Evolutionary conservation across 371 early-diverging fungal species (phyloP).

Genomic region (Dichotomocladium elegans): DNA sequence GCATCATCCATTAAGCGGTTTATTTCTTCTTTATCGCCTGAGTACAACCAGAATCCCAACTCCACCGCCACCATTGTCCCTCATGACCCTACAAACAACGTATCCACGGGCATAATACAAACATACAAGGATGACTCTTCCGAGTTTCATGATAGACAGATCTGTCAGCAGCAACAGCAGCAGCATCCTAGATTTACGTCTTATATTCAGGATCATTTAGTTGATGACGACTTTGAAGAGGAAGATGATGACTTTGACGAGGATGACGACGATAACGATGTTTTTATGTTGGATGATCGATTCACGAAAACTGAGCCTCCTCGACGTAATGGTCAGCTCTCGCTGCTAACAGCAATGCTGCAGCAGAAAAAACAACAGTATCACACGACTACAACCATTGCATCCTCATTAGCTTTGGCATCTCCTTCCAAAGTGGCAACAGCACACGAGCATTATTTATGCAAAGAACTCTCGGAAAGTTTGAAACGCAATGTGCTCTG

Average conservation of each 20-base stretch:
- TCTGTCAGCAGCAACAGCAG: conserved; percentile 1
- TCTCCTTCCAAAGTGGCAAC: background rate
- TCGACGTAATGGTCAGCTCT: conserved; percentile 9
- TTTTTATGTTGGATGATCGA: too few relatives aligned
- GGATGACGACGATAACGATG: conserved; percentile 11
- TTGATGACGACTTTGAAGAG: conserved; percentile 10
- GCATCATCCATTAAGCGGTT: conserved; percentile 12
- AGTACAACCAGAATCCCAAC: conserved; percentile 12
- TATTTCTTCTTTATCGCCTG: conserved; percentile 20
- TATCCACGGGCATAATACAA: background rate
- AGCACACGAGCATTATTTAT: conserved; percentile 9
- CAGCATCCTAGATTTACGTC: background rate
- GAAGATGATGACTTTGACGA: conserved; percentile 12
- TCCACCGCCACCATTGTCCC: conserved; percentile 1
- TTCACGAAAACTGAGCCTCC: conserved; percentile 17
- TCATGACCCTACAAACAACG: background rate
- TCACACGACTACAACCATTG: background rate
- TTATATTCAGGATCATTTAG: conserved; percentile 3
- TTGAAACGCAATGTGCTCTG: conserved; percentile 20
- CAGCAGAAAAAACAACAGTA: conserved; percentile 5
- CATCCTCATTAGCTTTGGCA: background rate
- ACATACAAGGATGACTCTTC: conserved; percentile 3
- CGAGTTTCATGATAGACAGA: conserved; percentile 9
- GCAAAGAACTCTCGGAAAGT: conserved; percentile 22
- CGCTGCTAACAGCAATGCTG: conserved; percentile 14